Percentiles rank a stretch among this genome's conserved stretches.
Conservation (phyloP, 495 filamentous ascomycete species). For the Xylaria bambusicola region DNA sequence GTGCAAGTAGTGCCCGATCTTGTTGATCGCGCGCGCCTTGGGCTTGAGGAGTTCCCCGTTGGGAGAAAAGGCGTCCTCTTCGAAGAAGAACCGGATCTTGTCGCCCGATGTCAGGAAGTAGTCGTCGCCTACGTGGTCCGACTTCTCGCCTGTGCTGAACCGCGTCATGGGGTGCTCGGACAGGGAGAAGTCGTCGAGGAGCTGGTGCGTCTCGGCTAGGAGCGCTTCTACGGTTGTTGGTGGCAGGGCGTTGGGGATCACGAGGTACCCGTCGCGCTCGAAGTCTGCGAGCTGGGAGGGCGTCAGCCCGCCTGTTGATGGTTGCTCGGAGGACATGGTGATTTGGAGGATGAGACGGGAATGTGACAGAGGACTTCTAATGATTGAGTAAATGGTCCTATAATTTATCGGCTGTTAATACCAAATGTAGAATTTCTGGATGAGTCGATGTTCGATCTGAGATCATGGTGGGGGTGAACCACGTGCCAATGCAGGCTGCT, state of each 20-base stretch:
- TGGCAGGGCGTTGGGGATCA: slow-evolving; percentile 78
- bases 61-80: slow-evolving; percentile 75
- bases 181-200: slow-evolving; percentile 76
- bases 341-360: background rate
- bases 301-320: slow-evolving; percentile 59
- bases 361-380: no score
- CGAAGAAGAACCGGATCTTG: slow-evolving; percentile 97
- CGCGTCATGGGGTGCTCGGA: slow-evolving; percentile 85
- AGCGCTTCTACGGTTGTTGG: slow-evolving; percentile 63
- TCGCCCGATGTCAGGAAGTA: slow-evolving; percentile 90
- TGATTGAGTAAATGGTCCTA: no score
- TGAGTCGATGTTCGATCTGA: no score
- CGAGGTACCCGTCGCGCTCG: slow-evolving; percentile 81
- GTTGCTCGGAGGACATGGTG: slow-evolving; percentile 21
- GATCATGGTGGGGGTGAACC: slow-evolving; percentile 5
- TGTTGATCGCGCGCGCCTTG: slow-evolving; percentile 84
- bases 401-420: no score
- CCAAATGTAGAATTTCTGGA: no score
- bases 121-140: slow-evolving; percentile 83
- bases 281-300: slow-evolving; percentile 70
- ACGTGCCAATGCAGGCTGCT: background rate
- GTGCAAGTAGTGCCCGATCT: slow-evolving; percentile 94
- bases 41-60: slow-evolving; percentile 65
- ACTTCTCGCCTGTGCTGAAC: slow-evolving; percentile 77
- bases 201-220: slow-evolving; percentile 69